Evolutionary conservation across 2,329 filamentous ascomycete genomes (phyloP).

Genomic region (Alternaria triticimaculans): DNA sequence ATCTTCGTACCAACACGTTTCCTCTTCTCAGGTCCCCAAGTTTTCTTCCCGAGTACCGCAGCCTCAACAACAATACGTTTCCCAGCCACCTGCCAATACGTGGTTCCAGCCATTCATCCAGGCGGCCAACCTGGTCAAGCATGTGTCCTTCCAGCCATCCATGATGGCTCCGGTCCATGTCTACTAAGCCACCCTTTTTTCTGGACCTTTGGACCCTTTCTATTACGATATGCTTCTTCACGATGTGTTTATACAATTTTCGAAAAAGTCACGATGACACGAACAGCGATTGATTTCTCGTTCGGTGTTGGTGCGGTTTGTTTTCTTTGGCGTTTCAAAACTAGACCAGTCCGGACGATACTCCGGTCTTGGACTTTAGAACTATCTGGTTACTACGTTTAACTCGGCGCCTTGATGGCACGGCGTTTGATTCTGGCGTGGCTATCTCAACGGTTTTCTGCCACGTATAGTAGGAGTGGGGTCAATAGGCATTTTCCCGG

Average conservation of each 20-base stretch:
- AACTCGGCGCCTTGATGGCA: slow-evolving; percentile 46
- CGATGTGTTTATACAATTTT: slow-evolving; percentile 43
- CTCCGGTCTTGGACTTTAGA: slow-evolving; percentile 29
- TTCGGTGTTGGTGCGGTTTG: slow-evolving; percentile 37
- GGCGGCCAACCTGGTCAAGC: slow-evolving; percentile 50
- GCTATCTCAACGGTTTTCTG: slow-evolving; percentile 19
- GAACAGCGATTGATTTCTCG: slow-evolving; percentile 37
- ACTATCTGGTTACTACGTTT: slow-evolving; percentile 37
- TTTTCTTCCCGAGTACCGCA: slow-evolving; percentile 37
- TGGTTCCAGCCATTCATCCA: slow-evolving; percentile 52
- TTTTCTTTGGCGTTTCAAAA: slow-evolving; percentile 38
- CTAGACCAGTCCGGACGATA: slow-evolving; percentile 34
- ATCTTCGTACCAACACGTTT: slow-evolving; percentile 44
- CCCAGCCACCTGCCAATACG: slow-evolving; percentile 40
- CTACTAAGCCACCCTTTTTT: slow-evolving; percentile 32
- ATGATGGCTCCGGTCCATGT: slow-evolving; percentile 49
- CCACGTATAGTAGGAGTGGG: slow-evolving; percentile 17
- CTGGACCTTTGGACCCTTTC: slow-evolving; percentile 16
- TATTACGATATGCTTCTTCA: slow-evolving; percentile 37
- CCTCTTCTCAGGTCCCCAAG: slow-evolving; percentile 34
- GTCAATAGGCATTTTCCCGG: slow-evolving; percentile 29
- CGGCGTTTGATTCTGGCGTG: slow-evolving; percentile 24
- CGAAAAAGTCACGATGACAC: slow-evolving; percentile 49
- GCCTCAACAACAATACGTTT: slow-evolving; percentile 46
- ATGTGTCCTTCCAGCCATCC: slow-evolving; percentile 50